Evolutionary conservation across 345 rosid species (phyloP).

Genomic region (Physaria fendleri): DNA sequence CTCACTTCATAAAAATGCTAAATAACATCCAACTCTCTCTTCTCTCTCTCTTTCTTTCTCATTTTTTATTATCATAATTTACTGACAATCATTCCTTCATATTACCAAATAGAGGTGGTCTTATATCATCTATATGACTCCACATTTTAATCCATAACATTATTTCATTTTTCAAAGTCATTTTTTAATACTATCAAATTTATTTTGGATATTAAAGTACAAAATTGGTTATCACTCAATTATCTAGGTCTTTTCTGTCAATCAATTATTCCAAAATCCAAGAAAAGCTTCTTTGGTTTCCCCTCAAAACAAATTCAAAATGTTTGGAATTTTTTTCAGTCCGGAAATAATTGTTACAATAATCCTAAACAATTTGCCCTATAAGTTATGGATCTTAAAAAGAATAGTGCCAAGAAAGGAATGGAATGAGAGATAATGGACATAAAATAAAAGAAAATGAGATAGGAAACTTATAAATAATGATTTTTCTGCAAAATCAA

Average conservation of each 20-base stretch:
- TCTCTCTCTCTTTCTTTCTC: too few relatives aligned
- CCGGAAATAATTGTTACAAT: neutral
- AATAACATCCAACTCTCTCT: too few relatives aligned
- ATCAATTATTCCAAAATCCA: constrained; percentile 3
- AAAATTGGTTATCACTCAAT: neutral
- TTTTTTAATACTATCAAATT: neutral
- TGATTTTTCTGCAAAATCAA: too few relatives aligned
- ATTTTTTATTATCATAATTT: too few relatives aligned
- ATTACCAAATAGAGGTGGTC: too few relatives aligned
- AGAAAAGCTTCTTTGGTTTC: neutral
- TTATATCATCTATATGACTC: too few relatives aligned
- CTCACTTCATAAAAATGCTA: too few relatives aligned
- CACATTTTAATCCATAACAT: neutral
- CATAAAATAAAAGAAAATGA: neutral
- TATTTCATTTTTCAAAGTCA: neutral
- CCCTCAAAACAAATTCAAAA: neutral
- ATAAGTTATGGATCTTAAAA: too few relatives aligned
- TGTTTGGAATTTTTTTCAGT: neutral
- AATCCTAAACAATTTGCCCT: too few relatives aligned
- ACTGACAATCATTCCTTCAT: too few relatives aligned
- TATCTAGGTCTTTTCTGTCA: constrained; percentile 15
- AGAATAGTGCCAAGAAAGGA: too few relatives aligned
- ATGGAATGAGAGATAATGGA: neutral
- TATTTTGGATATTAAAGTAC: neutral
- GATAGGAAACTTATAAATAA: too few relatives aligned